These are phyloP conservation scores for Mortierella sp. DNA, from an alignment of 371 early-diverging fungal genomes.

Conservation along the genomic window DNA sequence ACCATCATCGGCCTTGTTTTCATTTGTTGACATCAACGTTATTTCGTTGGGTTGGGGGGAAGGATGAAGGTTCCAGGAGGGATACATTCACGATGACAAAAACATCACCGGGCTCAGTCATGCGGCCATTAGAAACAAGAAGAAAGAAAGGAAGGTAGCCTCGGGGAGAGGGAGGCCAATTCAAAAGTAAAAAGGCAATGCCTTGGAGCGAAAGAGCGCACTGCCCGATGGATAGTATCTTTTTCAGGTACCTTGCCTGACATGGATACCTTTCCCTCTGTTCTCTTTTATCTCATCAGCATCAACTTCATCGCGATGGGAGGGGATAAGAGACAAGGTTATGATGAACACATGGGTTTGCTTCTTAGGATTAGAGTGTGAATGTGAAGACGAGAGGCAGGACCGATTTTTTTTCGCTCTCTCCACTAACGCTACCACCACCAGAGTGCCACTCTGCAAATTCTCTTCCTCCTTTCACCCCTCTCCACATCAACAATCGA, in stretches of 20 bases:
- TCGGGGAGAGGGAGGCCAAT: not conserved
- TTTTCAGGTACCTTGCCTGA: no score
- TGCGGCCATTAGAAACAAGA: not conserved
- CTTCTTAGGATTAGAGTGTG: no score
- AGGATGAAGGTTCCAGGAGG: no score
- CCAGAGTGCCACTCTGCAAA: no score
- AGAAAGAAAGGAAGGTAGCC: not conserved
- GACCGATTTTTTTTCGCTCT: no score
- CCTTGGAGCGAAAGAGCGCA: not conserved
- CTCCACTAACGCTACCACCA: no score
- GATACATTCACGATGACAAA: constrained; percentile 1
- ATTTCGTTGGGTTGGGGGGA: not conserved
- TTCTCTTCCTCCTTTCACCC: not conserved
- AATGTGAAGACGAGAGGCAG: no score
- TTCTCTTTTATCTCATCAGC: no score
- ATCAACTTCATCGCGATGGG: no score
- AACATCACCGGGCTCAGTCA: not conserved
- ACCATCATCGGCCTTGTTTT: not conserved
- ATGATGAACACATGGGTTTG: no score
- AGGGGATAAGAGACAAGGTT: no score
- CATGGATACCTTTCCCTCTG: no score
- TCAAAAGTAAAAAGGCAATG: not conserved
- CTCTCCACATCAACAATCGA: not conserved
- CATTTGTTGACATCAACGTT: not conserved
- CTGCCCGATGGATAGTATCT: not conserved